Percentiles rank a stretch among this genome's conserved stretches.
phyloP scores from a whole-genome alignment of 306 rosid species.

The Comarum palustre region DNA sequence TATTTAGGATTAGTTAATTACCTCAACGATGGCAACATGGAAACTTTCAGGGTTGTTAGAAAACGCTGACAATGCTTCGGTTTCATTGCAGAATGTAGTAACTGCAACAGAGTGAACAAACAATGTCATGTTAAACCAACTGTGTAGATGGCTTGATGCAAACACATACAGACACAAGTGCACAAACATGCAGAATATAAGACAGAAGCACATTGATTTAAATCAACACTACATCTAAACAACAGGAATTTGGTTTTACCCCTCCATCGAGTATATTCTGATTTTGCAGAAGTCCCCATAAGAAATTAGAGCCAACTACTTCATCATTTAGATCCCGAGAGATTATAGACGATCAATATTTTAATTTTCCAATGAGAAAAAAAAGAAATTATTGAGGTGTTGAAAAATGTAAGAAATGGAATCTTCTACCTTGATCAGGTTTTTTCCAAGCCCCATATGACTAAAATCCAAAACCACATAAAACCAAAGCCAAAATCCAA shows the following conservation, averaged over 20 bases:
- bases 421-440: not conserved
- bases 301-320: not conserved
- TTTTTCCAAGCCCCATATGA: conserved; percentile 23
- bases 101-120: conserved; percentile 54
- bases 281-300: not conserved
- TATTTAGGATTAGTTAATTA: conserved; percentile 20
- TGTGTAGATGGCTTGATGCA: conserved; percentile 6
- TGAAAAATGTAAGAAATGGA: not conserved
- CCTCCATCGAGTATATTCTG: conserved; percentile 19
- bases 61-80: conserved; percentile 66
- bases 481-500: conserved; percentile 12
- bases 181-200: conserved; percentile 16
- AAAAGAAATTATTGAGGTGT: not conserved
- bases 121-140: conserved; percentile 21
- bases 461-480: conserved; percentile 30
- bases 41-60: conserved; percentile 57
- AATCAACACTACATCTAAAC: conserved; percentile 10
- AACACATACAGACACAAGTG: not conserved
- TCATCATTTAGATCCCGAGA: conserved; percentile 34
- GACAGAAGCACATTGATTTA: not conserved
- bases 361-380: not conserved
- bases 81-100: conserved; percentile 54
- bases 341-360: not conserved
- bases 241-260: not conserved
- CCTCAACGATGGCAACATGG: conserved; percentile 83